Conservation (phyloP, 2,329 filamentous ascomycete genomes). For the Pyricularia sp. region DNA sequence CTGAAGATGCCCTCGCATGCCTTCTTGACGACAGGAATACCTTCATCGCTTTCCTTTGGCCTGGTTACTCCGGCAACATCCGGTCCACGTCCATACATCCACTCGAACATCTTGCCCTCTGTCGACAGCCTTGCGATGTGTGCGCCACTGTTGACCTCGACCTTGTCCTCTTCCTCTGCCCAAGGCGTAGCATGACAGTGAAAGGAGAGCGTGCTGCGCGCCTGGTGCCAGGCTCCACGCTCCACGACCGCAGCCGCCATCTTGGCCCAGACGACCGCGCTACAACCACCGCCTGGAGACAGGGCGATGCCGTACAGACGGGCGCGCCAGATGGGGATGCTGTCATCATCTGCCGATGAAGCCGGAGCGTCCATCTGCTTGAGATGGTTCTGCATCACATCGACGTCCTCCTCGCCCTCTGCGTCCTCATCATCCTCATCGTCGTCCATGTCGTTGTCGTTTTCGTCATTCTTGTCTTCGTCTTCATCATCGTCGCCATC, state of each 20-base stretch:
- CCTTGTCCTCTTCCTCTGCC: not conserved
- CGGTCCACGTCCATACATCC: conserved; percentile 46
- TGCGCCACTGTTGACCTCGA: conserved; percentile 10
- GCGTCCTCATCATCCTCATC: conserved; percentile 11
- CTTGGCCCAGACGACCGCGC: conserved; percentile 38
- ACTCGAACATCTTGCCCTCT: conserved; percentile 46
- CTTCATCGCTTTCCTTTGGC: conserved; percentile 11
- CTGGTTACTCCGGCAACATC: conserved; percentile 31
- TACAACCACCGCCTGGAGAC: conserved; percentile 42
- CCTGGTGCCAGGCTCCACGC: conserved; percentile 26
- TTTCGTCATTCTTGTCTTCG: conserved; percentile 14
- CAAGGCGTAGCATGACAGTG: not conserved
- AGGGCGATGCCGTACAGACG: conserved; percentile 43
- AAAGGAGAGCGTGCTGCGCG: conserved; percentile 28
- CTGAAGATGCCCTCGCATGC: conserved; percentile 30
- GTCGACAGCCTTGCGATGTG: conserved; percentile 30
- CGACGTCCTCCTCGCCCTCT: conserved; percentile 11
- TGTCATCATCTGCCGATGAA: not conserved
- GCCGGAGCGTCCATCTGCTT: not conserved
- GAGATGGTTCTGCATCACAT: conserved; percentile 12
- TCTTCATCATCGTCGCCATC: conserved; percentile 20
- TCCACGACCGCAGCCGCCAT: conserved; percentile 40
- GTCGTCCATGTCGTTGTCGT: conserved; percentile 10
- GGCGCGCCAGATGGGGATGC: conserved; percentile 38
- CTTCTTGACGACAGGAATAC: conserved; percentile 5